These are phyloP conservation scores for Cordia subcordata DNA, from an alignment of 257 asterid species.

Conservation along the genomic window DNA sequence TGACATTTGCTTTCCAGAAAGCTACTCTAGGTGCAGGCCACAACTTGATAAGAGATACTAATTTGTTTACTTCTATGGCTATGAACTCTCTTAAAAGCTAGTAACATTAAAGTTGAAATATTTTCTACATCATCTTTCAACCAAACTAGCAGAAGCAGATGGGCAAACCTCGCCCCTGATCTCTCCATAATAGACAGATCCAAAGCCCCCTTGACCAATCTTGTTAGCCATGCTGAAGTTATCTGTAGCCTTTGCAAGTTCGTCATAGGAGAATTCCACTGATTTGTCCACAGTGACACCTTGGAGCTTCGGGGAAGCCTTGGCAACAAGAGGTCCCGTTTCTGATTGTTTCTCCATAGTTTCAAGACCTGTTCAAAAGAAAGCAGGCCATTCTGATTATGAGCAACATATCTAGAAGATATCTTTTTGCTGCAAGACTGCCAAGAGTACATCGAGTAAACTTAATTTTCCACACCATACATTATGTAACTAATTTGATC, in stretches of 20 bases:
- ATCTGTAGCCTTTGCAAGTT: slow-evolving; percentile 59
- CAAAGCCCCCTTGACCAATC: slow-evolving; percentile 91
- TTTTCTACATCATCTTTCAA: too few species aligned
- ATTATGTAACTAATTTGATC: too few species aligned
- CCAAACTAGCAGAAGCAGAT: background rate
- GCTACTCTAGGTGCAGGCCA: too few species aligned
- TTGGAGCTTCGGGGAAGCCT: slow-evolving; percentile 37
- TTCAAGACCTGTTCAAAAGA: slow-evolving; percentile 27
- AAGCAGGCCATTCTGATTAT: background rate
- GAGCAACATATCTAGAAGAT: background rate
- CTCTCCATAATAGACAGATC: slow-evolving; percentile 68
- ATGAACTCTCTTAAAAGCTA: background rate
- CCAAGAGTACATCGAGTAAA: too few species aligned
- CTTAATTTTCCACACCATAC: too few species aligned
- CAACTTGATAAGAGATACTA: too few species aligned
- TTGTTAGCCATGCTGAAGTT: slow-evolving; percentile 51
- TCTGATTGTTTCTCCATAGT: slow-evolving; percentile 31
- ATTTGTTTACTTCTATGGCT: too few species aligned
- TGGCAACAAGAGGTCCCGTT: slow-evolving; percentile 27
- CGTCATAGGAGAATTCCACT: slow-evolving; percentile 65
- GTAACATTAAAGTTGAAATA: background rate
- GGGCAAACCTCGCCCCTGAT: slow-evolving; percentile 84
- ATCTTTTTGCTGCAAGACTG: background rate
- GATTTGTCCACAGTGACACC: slow-evolving; percentile 80
- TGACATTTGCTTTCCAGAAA: too few species aligned